Evolutionary conservation across 495 filamentous ascomycete species (phyloP), one percentile per base, ranked within the genome.

Genomic region (Rhypophila decipiens): DNA sequence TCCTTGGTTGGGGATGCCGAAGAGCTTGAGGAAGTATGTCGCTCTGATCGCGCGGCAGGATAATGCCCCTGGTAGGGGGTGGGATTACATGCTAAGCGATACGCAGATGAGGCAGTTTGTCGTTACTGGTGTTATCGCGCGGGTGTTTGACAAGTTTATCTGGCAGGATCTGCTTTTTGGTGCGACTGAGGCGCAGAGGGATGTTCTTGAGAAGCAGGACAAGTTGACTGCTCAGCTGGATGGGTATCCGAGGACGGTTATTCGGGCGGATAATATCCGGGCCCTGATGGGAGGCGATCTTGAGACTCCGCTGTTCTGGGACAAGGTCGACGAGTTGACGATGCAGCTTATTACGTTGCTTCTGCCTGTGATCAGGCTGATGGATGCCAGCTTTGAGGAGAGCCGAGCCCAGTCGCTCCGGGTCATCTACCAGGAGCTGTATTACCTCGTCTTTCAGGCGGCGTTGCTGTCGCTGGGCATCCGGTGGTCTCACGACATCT

Each of bases 151-250:
- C 46, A 64, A 48, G 33, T 58, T 57, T 18, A 60, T 77, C 7
- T 77, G 73, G 46, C 63, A 63, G 24, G 60, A 65, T 22, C 49
- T 73, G 35, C 48, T 76, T 1, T 77, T 73, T 50, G 72, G 74
- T 3, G 71, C 62, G 1, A 50, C 57, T 5, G 13, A 55, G 9
- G 1, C 20, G 9, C 51, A 56, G 47, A 51, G 51, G 42, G 35
- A 52, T 0, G 58, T 71, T 52, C 40, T 77, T 39, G 51, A 61
- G 38, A 51, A 56, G 9, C 43, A 66, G 19, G 72, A 75, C 38
- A 24, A 38, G 29, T 46, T 44, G 18, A 65, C 61, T 22, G 13
- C 70, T 10, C 5, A 47, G 1, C 18, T 56, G 22, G 74, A 77
- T 53, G 73, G 71, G 2, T 74, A 69, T 41, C 42, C 46, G 7